Conservation (phyloP, 2,329 filamentous ascomycete species). For the Xylariaceae sp. region DNA sequence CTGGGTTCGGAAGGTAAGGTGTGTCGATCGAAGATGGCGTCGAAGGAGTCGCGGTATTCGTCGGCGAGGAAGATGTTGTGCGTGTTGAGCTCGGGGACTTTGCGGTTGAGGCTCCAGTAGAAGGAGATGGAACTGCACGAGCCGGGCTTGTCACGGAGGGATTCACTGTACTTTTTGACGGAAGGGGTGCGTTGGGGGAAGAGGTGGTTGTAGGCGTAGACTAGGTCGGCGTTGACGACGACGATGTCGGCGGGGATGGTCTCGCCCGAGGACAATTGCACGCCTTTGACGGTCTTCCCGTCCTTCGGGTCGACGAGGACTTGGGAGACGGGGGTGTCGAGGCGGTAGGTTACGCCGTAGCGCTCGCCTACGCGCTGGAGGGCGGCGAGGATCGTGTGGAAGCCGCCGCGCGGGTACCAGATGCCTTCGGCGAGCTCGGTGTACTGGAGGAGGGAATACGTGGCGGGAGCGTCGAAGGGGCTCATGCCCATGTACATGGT, state of each 20-base stretch:
- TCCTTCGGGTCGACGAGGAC: constrained; percentile 47
- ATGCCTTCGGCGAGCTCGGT: constrained; percentile 71
- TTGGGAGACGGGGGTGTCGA: constrained; percentile 51
- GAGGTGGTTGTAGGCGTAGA: constrained; percentile 68
- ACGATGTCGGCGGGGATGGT: constrained; percentile 59
- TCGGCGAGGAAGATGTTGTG: constrained; percentile 77
- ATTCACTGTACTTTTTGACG: constrained; percentile 31
- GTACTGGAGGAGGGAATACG: constrained; percentile 68
- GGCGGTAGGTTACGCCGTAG: constrained; percentile 56
- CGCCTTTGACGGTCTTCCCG: constrained; percentile 50
- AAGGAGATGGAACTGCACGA: constrained; percentile 72
- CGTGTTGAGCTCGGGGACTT: constrained; percentile 56
- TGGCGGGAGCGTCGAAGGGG: constrained; percentile 69
- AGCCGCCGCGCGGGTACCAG: constrained; percentile 68
- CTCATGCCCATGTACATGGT: constrained; percentile 83
- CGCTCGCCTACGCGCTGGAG: constrained; percentile 58
- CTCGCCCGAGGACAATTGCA: constrained; percentile 53
- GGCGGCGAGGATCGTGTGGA: constrained; percentile 59
- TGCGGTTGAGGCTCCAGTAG: constrained; percentile 62
- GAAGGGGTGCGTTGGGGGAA: constrained; percentile 43
- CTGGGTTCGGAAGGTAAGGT: constrained; percentile 61
- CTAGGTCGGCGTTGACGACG: constrained; percentile 66
- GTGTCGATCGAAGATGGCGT: constrained; percentile 67
- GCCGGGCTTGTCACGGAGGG: constrained; percentile 44
- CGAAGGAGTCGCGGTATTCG: constrained; percentile 66